These are phyloP conservation scores for Salix brachista DNA, from an alignment of 345 rosid genomes.

Conservation along the genomic window DNA sequence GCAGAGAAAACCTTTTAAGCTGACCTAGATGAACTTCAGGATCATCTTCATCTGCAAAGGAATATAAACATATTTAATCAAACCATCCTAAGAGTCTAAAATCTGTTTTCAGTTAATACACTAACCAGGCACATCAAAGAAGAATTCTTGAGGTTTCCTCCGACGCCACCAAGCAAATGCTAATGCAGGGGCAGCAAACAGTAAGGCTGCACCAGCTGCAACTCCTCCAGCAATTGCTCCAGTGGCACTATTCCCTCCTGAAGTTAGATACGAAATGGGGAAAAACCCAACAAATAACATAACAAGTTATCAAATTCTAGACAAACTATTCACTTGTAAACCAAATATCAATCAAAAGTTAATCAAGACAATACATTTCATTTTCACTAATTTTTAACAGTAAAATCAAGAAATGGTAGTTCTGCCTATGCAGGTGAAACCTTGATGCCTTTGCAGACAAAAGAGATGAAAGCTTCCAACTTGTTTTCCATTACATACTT, in stretches of 20 bases:
- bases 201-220: conserved; percentile 95
- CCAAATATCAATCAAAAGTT: neutral
- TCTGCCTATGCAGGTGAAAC: neutral
- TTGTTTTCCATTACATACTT: neutral
- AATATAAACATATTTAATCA: neutral
- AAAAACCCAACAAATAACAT: neutral
- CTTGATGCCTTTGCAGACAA: neutral
- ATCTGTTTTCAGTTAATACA: conserved; percentile 8
- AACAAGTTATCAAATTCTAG: neutral
- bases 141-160: conserved; percentile 80
- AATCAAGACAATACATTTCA: neutral
- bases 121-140: conserved; percentile 96
- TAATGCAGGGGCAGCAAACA: conserved; percentile 96
- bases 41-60: conserved; percentile 86
- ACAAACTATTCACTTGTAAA: neutral
- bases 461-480: neutral
- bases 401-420: neutral
- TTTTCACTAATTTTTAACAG: neutral
- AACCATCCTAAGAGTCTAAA: neutral
- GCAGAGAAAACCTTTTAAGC: conserved; percentile 88
- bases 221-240: conserved; percentile 99
- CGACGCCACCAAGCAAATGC: conserved; percentile 98
- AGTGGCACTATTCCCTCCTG: conserved; percentile 78
- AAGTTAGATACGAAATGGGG: conserved; percentile 5
- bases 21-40: conserved; percentile 98